Base-by-base conservation (phyloP, 169 alveolate genomes). In the Neospora caninum region DNA sequence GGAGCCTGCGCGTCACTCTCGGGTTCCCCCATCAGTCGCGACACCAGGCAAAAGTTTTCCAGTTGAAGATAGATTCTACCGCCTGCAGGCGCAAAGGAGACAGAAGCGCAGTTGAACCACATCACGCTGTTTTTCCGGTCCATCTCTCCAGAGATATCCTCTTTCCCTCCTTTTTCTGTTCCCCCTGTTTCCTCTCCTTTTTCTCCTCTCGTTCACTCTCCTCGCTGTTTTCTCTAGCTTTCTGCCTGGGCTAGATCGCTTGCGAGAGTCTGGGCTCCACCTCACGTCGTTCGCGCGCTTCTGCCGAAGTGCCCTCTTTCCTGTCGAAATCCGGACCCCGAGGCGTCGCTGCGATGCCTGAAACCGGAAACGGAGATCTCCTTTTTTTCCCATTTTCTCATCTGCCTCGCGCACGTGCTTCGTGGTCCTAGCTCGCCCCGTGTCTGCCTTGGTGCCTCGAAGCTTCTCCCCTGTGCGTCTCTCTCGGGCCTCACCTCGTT, bases 41-140 rank as follows among this genome's bases (percentile, higher is more conserved):
- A 78, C 9, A 78, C 86, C 39, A 78, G 86, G 43, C 42, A 43
- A 78, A 78, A 78, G 45, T 78, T 20, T 43, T 78, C 86, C 45
- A 78, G 45, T 25, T 78, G 86, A n/a, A 78, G 86, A n/a, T 78
- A 78, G 86, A 78, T n/a, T 16, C 86, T 43, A 9, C 86, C 86
- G 18, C 86, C 86, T 78, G 42, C 1, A 25, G n/a, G 27, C 22
- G 31, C n/a, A 69, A 69, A 31, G 42, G 39, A 69, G 82, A 69
- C 34, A 69, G 22, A 69, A 18, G 16, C 34, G 6, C 82, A 69
- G 39, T 6, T 31, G 7, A 69, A 69, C 34, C 82, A 6, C 38
- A 69, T 69, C 16, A 69, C 2, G 82, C 82, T 9, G 82, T 64
- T 20, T 64, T 27, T 18, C n/a, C 27, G 73, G n/a, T 27, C 18